phyloP scores from a whole-genome alignment of 352 stramenopile species.

The Phytopythium sindhum region DNA sequence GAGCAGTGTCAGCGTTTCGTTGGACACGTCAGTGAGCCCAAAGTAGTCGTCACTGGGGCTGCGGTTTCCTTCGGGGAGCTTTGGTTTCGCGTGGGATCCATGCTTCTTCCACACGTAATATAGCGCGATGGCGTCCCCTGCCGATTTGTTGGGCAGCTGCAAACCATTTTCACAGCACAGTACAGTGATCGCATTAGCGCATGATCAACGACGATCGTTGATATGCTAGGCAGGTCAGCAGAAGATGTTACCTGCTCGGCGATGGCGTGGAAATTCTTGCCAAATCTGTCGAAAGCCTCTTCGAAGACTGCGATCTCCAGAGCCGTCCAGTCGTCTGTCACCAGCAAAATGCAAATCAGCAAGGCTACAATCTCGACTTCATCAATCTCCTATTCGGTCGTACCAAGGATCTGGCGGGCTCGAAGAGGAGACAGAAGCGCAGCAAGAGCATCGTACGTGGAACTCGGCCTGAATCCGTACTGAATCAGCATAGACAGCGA shows the following conservation, averaged over 20 bases:
- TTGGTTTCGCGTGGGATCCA: slow-evolving; percentile 36
- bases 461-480: slow-evolving; percentile 65
- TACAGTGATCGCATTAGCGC: too few relatives aligned
- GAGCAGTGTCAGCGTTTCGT: slow-evolving; percentile 53
- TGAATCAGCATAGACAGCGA: slow-evolving; percentile 12
- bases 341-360: neutral
- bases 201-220: neutral
- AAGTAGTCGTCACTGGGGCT: slow-evolving; percentile 45
- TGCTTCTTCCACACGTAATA: slow-evolving; percentile 90
- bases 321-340: slow-evolving; percentile 68
- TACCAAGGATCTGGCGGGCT: slow-evolving; percentile 67
- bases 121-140: slow-evolving; percentile 67
- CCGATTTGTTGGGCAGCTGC: slow-evolving; percentile 60
- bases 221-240: neutral
- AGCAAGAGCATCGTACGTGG: slow-evolving; percentile 65
- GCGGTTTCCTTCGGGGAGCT: slow-evolving; percentile 17
- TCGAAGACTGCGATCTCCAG: slow-evolving; percentile 78
- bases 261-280: slow-evolving; percentile 78
- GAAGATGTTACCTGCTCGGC: slow-evolving; percentile 42
- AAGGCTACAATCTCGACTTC: neutral
- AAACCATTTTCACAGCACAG: neutral
- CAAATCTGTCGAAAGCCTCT: slow-evolving; percentile 67
- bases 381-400: neutral
- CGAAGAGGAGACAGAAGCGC: slow-evolving; percentile 67
- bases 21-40: slow-evolving; percentile 48